Conservation (phyloP, 495 filamentous ascomycete genomes). For the Penicillium canariense region DNA sequence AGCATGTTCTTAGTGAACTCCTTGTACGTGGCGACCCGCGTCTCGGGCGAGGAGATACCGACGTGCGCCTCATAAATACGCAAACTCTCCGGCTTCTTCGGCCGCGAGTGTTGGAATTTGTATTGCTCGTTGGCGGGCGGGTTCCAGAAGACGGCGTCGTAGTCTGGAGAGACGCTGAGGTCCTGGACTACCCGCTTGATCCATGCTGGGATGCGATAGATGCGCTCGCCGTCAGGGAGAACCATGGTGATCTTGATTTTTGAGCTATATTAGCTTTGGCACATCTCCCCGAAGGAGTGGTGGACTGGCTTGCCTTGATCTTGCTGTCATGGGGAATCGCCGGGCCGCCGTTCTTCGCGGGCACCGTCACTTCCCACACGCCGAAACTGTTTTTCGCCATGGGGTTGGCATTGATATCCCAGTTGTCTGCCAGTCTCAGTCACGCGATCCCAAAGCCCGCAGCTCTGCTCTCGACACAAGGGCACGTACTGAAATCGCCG, state of each 20-base stretch:
- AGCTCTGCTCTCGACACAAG: not conserved
- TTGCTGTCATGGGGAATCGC: slow-evolving; percentile 92
- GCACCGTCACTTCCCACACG: slow-evolving; percentile 81
- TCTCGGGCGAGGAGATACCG: slow-evolving; percentile 91
- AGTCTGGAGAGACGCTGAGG: slow-evolving; percentile 78
- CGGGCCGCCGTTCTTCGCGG: slow-evolving; percentile 68
- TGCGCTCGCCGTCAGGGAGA: slow-evolving; percentile 70
- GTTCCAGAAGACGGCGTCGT: slow-evolving; percentile 97
- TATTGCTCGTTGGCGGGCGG: slow-evolving; percentile 74
- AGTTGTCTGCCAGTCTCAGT: slow-evolving; percentile 66
- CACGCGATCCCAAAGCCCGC: slow-evolving; percentile 15
- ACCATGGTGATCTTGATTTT: slow-evolving; percentile 74
- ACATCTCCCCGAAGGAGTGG: not conserved
- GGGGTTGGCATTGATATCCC: slow-evolving; percentile 75
- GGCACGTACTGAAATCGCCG: slow-evolving; percentile 84
- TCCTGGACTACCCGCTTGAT: slow-evolving; percentile 97
- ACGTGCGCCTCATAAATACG: slow-evolving; percentile 98
- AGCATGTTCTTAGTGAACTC: slow-evolving; percentile 93
- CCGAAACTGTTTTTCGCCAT: slow-evolving; percentile 86
- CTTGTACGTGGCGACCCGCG: slow-evolving; percentile 86
- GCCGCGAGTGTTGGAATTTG: slow-evolving; percentile 75
- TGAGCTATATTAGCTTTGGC: not conserved
- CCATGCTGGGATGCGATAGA: slow-evolving; percentile 91
- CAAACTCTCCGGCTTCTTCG: slow-evolving; percentile 79
- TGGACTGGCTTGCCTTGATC: slow-evolving; percentile 65